Conservation (phyloP, 768 basidiomycete genomes). For the Pulveroboletus sp. region DNA sequence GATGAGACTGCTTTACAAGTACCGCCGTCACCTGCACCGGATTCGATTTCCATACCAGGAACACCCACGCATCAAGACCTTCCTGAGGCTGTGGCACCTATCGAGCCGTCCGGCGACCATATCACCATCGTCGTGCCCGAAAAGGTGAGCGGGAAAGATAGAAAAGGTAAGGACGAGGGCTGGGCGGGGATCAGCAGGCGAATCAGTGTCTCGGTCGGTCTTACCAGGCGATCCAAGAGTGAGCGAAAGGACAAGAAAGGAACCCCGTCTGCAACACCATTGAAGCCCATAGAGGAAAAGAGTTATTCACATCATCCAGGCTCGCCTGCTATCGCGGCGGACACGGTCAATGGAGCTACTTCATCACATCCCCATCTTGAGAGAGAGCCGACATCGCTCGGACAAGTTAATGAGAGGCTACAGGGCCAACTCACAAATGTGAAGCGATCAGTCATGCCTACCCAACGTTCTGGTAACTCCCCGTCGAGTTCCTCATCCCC, state of each 20-base stretch:
- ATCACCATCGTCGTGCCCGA: slow-evolving; percentile 34
- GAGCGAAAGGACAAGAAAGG: slow-evolving; percentile 36
- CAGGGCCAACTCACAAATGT: slow-evolving; percentile 23
- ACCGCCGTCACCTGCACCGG: background rate
- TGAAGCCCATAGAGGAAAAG: slow-evolving; percentile 26
- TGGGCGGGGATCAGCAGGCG: slow-evolving; percentile 66
- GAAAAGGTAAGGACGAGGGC: slow-evolving; percentile 37
- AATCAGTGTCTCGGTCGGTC: slow-evolving; percentile 55
- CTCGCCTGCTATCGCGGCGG: slow-evolving; percentile 8
- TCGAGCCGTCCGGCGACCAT: slow-evolving; percentile 24
- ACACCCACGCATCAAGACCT: slow-evolving; percentile 13
- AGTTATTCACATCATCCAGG: slow-evolving; percentile 1
- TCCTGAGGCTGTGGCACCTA: background rate
- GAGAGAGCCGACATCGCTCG: slow-evolving; percentile 20
- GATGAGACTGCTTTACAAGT: slow-evolving; percentile 1
- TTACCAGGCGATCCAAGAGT: slow-evolving; percentile 32
- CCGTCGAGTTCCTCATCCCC: slow-evolving; percentile 16
- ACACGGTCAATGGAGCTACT: slow-evolving; percentile 1
- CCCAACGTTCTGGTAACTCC: slow-evolving; percentile 19
- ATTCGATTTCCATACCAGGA: slow-evolving; percentile 12
- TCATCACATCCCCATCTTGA: slow-evolving; percentile 8
- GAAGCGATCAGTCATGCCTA: slow-evolving; percentile 22
- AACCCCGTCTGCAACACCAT: slow-evolving; percentile 15
- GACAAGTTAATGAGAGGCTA: slow-evolving; percentile 24
- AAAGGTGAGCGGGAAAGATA: slow-evolving; percentile 35